phyloP scores from a whole-genome alignment of 164 flowering plant species.

The Buxus sempervirens region DNA sequence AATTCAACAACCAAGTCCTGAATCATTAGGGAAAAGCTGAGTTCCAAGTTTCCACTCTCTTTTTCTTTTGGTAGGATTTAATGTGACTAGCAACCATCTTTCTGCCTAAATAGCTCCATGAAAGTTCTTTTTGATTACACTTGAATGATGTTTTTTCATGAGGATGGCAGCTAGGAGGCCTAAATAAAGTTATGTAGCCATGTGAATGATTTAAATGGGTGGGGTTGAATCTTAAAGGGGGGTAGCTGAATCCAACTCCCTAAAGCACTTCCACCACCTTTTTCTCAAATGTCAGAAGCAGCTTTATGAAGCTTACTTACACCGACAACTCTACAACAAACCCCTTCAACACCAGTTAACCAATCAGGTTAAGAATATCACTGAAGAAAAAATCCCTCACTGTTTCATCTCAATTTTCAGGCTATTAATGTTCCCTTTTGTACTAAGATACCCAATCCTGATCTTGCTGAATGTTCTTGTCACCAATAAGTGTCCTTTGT shows the following conservation, averaged over 20 bases:
- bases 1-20: neutral
- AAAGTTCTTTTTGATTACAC: neutral
- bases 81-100: neutral
- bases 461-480: too few relatives aligned
- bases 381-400: too few relatives aligned
- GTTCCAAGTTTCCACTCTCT: neutral
- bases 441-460: too few relatives aligned
- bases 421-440: too few relatives aligned
- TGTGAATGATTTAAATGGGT: neutral
- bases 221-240: neutral
- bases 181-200: neutral
- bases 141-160: neutral
- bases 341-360: too few relatives aligned
- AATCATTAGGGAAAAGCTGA: neutral
- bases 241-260: conserved; percentile 7
- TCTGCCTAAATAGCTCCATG: neutral
- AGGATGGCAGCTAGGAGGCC: neutral
- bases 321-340: neutral
- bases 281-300: neutral
- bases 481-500: too few relatives aligned
- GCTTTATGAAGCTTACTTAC: neutral
- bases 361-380: too few relatives aligned
- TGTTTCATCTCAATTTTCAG: too few relatives aligned
- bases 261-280: neutral
- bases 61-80: neutral